A percentile compares a stretch with the other conserved stretches of the same genome.
Evolutionary conservation across 192 early-diverging fungal genomes (phyloP).

Genomic region (Coemansia reversa): DNA sequence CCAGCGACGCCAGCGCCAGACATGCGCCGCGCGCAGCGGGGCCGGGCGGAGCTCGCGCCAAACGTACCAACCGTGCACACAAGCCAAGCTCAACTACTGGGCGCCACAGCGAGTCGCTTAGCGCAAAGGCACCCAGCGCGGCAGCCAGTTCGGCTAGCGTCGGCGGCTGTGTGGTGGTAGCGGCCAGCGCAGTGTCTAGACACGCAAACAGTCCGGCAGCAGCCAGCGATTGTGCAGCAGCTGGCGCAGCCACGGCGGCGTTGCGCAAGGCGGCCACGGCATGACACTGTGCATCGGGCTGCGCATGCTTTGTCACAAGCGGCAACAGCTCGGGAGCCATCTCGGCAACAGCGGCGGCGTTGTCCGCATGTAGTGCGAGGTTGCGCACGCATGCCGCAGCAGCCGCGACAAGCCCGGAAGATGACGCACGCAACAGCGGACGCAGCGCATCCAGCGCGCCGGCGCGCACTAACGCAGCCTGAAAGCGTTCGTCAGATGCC

Average conservation of each 20-base stretch:
- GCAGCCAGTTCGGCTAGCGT: conserved; percentile 29
- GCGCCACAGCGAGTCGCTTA: conserved; percentile 28
- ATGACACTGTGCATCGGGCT: conserved; percentile 39
- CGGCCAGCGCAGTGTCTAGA: conserved; percentile 10
- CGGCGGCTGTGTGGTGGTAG: neutral
- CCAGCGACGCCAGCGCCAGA: conserved; percentile 31
- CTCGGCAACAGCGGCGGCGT: conserved; percentile 78
- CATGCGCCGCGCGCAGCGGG: conserved; percentile 29
- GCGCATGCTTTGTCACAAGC: conserved; percentile 16
- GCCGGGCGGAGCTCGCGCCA: conserved; percentile 11
- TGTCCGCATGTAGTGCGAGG: conserved; percentile 80
- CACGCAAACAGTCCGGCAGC: conserved; percentile 32
- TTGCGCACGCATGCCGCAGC: conserved; percentile 87
- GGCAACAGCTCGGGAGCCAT: conserved; percentile 58
- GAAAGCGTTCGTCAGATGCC: conserved; percentile 72
- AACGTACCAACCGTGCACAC: conserved; percentile 18
- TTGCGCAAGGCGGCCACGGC: conserved; percentile 41
- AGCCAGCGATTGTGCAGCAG: conserved; percentile 20
- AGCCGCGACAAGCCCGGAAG: conserved; percentile 64
- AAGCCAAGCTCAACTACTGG: conserved; percentile 33
- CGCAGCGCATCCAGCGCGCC: conserved; percentile 68
- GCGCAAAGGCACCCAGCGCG: conserved; percentile 35
- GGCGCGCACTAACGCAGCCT: conserved; percentile 67
- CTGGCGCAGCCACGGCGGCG: conserved; percentile 23
- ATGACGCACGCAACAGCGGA: conserved; percentile 62